Evolutionary conservation across 2,329 filamentous ascomycete genomes (phyloP).

Genomic region (Cryoendolithus antarcticus): DNA sequence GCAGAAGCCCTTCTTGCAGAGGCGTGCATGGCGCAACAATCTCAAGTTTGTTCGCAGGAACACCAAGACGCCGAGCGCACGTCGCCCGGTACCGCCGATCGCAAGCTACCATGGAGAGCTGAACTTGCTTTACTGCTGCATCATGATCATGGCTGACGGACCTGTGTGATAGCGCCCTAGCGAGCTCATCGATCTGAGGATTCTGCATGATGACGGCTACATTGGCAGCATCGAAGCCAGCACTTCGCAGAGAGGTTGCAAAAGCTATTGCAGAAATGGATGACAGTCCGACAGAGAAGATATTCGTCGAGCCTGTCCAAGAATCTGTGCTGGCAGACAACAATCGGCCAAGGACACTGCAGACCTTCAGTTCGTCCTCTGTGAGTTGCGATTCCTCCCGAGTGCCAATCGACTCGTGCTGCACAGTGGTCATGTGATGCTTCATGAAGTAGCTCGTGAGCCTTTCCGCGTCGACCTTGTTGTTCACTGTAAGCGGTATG

Average conservation of each 20-base stretch:
- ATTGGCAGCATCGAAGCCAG: conserved; percentile 48
- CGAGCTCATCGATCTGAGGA: conserved; percentile 30
- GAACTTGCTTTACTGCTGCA: conserved; percentile 37
- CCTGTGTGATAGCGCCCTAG: conserved; percentile 19
- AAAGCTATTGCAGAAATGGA: conserved; percentile 73
- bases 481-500: conserved; percentile 76
- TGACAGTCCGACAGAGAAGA: conserved; percentile 80
- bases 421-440: not conserved
- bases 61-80: conserved; percentile 41
- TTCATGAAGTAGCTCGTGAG: conserved; percentile 54
- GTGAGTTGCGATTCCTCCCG: conserved; percentile 3
- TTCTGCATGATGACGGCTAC: conserved; percentile 56
- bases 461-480: conserved; percentile 69
- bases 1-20: conserved; percentile 76
- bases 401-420: no score
- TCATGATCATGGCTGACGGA: conserved; percentile 7
- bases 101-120: conserved; percentile 45
- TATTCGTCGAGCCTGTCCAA: conserved; percentile 47
- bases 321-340: conserved; percentile 31
- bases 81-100: conserved; percentile 46
- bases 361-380: conserved; percentile 34
- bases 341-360: conserved; percentile 43
- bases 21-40: conserved; percentile 72
- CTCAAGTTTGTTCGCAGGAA: conserved; percentile 48
- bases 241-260: conserved; percentile 48